A percentile compares a stretch with the other conserved stretches of the same genome.
Conservation (phyloP, 2,329 filamentous ascomycete genomes). For the Alternaria gansuensis region DNA sequence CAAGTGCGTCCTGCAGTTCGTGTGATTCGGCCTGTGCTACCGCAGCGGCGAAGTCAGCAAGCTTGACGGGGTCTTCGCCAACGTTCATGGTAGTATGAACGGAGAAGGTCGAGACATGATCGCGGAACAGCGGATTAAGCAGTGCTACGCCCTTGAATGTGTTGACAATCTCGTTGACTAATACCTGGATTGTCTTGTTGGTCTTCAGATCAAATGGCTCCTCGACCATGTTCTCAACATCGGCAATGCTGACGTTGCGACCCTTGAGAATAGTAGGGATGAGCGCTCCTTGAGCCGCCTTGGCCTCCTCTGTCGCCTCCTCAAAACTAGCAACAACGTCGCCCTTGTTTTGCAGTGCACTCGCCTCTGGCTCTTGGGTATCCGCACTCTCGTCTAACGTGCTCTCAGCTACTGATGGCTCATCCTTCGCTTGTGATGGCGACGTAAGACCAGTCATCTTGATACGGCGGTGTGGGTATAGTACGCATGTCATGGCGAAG, state of each 20-base stretch:
- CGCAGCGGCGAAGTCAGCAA: constrained; percentile 96
- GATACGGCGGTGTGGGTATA: constrained; percentile 95
- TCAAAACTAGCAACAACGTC: constrained; percentile 98
- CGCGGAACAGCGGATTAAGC: constrained; percentile 92
- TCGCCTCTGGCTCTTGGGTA: constrained; percentile 60
- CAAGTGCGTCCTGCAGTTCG: constrained; percentile 90
- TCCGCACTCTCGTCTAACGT: constrained; percentile 52
- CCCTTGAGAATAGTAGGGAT: constrained; percentile 90
- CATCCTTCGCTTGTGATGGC: constrained; percentile 59
- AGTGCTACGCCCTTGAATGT: constrained; percentile 97
- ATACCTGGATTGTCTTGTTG: constrained; percentile 85
- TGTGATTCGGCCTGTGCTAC: constrained; percentile 86
- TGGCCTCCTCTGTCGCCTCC: constrained; percentile 73
- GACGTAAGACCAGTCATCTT: constrained; percentile 85
- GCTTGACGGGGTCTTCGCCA: constrained; percentile 90
- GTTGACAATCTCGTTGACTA: constrained; percentile 98
- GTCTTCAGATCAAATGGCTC: constrained; percentile 91
- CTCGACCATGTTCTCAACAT: constrained; percentile 91
- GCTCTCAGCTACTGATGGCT: constrained; percentile 47
- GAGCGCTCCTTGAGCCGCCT: constrained; percentile 67
- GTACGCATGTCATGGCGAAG: constrained; percentile 84
- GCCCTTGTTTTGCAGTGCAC: constrained; percentile 63
- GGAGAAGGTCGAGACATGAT: constrained; percentile 92
- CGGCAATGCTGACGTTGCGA: constrained; percentile 91
- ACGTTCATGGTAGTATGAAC: constrained; percentile 89